Conservation (phyloP, 2,329 filamentous ascomycete species). For the Botrytis galanthina region DNA sequence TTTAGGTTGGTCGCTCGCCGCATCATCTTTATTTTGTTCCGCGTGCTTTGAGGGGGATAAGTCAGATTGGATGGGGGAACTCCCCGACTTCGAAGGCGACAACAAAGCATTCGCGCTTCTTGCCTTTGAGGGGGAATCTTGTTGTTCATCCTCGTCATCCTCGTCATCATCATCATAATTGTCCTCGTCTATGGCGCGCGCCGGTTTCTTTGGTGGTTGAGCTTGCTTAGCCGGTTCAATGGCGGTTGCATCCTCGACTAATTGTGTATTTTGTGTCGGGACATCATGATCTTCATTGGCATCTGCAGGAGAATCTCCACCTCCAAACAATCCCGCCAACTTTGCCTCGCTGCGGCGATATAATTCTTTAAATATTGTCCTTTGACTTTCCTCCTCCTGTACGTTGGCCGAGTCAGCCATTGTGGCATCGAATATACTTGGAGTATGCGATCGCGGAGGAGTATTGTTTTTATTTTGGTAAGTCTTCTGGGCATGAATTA, state of each 20-base stretch:
- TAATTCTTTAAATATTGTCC: constrained; percentile 71
- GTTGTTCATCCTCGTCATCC: constrained; percentile 59
- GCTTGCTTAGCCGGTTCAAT: constrained; percentile 49
- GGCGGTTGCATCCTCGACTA: constrained; percentile 49
- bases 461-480: constrained; percentile 63
- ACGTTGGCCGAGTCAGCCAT: constrained; percentile 50
- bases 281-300: constrained; percentile 33
- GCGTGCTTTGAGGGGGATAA: constrained; percentile 53
- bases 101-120: constrained; percentile 53
- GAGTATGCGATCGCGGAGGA: constrained; percentile 35
- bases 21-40: constrained; percentile 52
- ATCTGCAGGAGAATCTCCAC: constrained; percentile 35
- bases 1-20: constrained; percentile 57
- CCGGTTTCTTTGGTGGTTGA: constrained; percentile 64
- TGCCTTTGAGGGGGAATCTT: constrained; percentile 51
- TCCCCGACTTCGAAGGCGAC: constrained; percentile 69
- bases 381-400: constrained; percentile 65
- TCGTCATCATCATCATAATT: constrained; percentile 83
- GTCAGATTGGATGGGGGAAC: constrained; percentile 56
- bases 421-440: constrained; percentile 40
- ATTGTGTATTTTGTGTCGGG: constrained; percentile 37
- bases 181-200: constrained; percentile 77
- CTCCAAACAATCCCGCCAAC: constrained; percentile 72
- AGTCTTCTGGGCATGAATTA: constrained; percentile 46
- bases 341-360: constrained; percentile 75